Percentiles rank a stretch among this genome's conserved stretches.
phyloP scores from a whole-genome alignment of 164 flowering plant species.

The Aristolochia californica region DNA sequence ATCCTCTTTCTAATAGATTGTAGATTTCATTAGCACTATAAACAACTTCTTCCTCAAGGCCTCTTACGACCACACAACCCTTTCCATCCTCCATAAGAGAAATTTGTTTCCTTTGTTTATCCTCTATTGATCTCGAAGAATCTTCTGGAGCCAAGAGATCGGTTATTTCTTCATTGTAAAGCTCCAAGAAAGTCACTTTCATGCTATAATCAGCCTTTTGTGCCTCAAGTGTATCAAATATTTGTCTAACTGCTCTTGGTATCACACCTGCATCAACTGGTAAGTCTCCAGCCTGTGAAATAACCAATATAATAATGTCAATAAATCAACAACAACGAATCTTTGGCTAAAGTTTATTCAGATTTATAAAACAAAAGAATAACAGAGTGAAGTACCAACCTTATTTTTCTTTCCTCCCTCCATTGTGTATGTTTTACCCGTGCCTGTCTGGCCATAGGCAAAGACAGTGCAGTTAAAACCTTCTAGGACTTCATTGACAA shows the following conservation, averaged over 20 bases:
- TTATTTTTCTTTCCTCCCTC: conserved; percentile 72
- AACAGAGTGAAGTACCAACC: conserved; percentile 17
- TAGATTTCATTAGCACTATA: conserved; percentile 25
- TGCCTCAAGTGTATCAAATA: conserved; percentile 23
- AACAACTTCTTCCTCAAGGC: conserved; percentile 26
- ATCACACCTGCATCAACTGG: conserved; percentile 26
- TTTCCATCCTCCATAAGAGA: conserved; percentile 28
- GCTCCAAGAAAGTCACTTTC: conserved; percentile 28
- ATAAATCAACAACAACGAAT: conserved; percentile 84
- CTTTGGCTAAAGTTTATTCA: conserved; percentile 23
- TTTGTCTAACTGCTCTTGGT: conserved; percentile 25
- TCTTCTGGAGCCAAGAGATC: conserved; percentile 25
- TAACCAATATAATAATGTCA: conserved; percentile 82
- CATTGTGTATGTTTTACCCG: conserved; percentile 85
- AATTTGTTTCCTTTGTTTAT: conserved; percentile 21
- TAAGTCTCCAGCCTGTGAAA: conserved; percentile 64
- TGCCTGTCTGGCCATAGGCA: conserved; percentile 79
- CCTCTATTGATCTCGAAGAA: conserved; percentile 10
- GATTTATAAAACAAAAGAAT: no score
- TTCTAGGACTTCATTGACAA: conserved; percentile 76
- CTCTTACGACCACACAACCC: conserved; percentile 23
- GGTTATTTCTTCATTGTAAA: conserved; percentile 31
- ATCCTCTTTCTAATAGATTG: conserved; percentile 22
- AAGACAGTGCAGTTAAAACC: conserved; percentile 85
- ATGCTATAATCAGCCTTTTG: conserved; percentile 27